A percentile compares a stretch with the other conserved stretches of the same genome.
Evolutionary conservation across 805 yeast species (phyloP).

Genomic region (Sugiyamaella qingdaonensis): DNA sequence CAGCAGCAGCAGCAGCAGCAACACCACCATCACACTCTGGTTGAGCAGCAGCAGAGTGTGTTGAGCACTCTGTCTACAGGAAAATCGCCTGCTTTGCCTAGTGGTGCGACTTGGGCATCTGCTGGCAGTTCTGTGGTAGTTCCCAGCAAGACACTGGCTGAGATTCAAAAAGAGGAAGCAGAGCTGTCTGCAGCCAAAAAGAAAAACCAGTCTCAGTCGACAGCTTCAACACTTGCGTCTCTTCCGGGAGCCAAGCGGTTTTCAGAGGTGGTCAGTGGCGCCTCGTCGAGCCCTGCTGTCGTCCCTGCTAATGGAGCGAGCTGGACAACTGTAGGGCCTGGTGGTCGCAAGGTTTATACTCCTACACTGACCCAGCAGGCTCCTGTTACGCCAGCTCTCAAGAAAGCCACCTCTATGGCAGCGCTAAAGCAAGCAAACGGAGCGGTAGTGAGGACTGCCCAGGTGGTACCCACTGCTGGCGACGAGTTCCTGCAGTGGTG

Average conservation of each 20-base stretch:
- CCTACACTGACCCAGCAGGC: constrained; percentile 11
- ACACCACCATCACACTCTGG: constrained; percentile 15
- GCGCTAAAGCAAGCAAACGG: not conserved
- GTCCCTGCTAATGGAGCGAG: constrained; percentile 7
- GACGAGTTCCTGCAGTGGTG: constrained; percentile 42
- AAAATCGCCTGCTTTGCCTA: constrained; percentile 21
- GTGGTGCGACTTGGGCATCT: constrained; percentile 27
- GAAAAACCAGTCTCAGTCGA: not conserved
- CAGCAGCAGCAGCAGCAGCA: constrained; percentile 18
- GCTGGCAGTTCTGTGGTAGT: constrained; percentile 19
- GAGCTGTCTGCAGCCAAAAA: constrained; percentile 22
- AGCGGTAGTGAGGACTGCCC: not conserved
- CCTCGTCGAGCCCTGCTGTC: constrained; percentile 1
- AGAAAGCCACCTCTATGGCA: constrained; percentile 1
- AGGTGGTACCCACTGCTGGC: constrained; percentile 4
- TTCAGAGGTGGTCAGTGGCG: constrained; percentile 8
- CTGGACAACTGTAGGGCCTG: constrained; percentile 47
- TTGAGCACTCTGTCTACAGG: not conserved
- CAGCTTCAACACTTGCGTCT: not conserved
- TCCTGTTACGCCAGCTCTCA: constrained; percentile 2
- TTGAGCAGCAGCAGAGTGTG: constrained; percentile 3
- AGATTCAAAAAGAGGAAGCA: constrained; percentile 38
- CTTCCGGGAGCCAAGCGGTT: constrained; percentile 9
- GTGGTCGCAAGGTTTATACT: constrained; percentile 57
- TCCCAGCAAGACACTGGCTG: constrained; percentile 33